These are phyloP conservation scores for Logfia minima DNA, from an alignment of 129 eudicot species.

Conservation along the genomic window DNA sequence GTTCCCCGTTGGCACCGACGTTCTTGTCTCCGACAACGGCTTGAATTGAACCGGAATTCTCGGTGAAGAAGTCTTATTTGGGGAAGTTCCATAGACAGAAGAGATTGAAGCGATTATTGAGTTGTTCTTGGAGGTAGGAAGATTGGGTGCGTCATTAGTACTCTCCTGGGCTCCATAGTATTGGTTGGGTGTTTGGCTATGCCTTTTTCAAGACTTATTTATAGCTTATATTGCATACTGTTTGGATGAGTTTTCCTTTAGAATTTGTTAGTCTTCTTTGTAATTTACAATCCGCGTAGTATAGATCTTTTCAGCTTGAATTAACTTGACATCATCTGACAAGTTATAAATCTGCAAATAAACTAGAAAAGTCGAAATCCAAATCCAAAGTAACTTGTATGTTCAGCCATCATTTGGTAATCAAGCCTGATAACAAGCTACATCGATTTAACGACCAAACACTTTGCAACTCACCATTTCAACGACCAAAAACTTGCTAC, in stretches of 20 bases:
- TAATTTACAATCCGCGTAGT: no score
- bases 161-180: conserved; percentile 36
- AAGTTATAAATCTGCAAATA: not conserved
- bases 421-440: not conserved
- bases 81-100: conserved; percentile 50
- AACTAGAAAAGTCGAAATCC: not conserved
- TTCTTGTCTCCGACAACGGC: conserved; percentile 52
- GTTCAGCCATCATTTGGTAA: not conserved
- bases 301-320: no score
- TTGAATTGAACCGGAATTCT: conserved; percentile 37
- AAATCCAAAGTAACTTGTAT: not conserved
- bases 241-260: no score
- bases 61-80: conserved; percentile 32
- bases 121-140: conserved; percentile 54
- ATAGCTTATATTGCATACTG: no score
- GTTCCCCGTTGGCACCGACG: conserved; percentile 46
- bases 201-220: no score
- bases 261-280: no score
- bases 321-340: no score
- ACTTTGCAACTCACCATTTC: not conserved
- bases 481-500: not conserved
- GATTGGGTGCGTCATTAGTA: conserved; percentile 55
- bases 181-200: not conserved
- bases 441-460: not conserved
- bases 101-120: conserved; percentile 54